Evolutionary conservation across 345 rosid genomes (phyloP).

Genomic region (Arabidopsis arenosa): DNA sequence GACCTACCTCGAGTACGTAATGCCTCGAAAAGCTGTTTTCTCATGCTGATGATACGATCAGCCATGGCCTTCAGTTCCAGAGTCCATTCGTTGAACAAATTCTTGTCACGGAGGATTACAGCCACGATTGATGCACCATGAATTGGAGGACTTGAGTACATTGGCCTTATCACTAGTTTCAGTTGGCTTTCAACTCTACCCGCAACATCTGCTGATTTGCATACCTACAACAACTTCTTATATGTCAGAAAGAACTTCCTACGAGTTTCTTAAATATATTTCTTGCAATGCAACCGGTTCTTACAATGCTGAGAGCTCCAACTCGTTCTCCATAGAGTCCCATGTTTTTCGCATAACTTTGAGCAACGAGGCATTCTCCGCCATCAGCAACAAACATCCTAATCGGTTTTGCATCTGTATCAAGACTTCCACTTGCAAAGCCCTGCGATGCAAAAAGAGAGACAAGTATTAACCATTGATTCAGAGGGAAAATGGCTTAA

Average conservation of each 20-base stretch:
- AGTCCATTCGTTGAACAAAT: slow-evolving; percentile 75
- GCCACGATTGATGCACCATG: slow-evolving; percentile 94
- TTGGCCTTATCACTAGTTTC: slow-evolving; percentile 88
- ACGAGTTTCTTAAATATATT: neutral
- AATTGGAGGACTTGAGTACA: slow-evolving; percentile 92
- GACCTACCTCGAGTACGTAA: slow-evolving; percentile 56
- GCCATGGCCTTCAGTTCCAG: slow-evolving; percentile 82
- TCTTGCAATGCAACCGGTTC: slow-evolving; percentile 34
- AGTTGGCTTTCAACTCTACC: slow-evolving; percentile 80
- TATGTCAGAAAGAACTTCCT: neutral
- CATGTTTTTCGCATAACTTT: slow-evolving; percentile 94
- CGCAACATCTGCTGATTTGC: slow-evolving; percentile 84
- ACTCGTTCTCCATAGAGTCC: slow-evolving; percentile 96
- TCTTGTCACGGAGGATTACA: slow-evolving; percentile 67
- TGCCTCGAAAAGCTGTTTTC: slow-evolving; percentile 74
- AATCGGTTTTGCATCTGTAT: slow-evolving; percentile 75
- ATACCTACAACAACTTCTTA: slow-evolving; percentile 53
- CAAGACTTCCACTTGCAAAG: slow-evolving; percentile 89
- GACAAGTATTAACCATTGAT: neutral
- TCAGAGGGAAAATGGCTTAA: slow-evolving; percentile 3
- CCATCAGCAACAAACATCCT: slow-evolving; percentile 91
- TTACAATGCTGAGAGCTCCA: slow-evolving; percentile 97
- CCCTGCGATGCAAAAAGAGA: slow-evolving; percentile 53
- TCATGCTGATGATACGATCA: slow-evolving; percentile 81
- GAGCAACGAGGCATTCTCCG: slow-evolving; percentile 84